A percentile compares a stretch with the other conserved stretches of the same genome.
phyloP scores from a whole-genome alignment of 495 filamentous ascomycete genomes.

The Pyrenula aspistea region DNA sequence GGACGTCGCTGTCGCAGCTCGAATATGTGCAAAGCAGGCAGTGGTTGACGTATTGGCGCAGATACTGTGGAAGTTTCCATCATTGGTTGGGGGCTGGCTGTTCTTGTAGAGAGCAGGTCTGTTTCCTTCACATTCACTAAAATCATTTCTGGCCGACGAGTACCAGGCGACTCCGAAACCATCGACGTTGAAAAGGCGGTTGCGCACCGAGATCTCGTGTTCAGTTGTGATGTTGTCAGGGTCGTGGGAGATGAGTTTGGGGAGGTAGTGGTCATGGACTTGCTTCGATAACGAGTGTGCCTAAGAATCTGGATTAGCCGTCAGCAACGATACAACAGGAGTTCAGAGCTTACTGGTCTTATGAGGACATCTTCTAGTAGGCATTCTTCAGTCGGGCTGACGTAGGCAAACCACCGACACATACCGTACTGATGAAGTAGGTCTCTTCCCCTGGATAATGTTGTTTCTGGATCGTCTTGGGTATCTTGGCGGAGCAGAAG shows the following conservation, averaged over 20 bases:
- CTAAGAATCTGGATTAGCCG: not conserved
- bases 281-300: constrained; percentile 30
- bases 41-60: constrained; percentile 29
- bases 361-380: constrained; percentile 22
- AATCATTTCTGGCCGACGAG: constrained; percentile 19
- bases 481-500: not conserved
- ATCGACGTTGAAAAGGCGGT: constrained; percentile 35
- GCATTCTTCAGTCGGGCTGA: constrained; percentile 15
- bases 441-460: too few relatives aligned
- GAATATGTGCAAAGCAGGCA: constrained; percentile 31
- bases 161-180: constrained; percentile 35
- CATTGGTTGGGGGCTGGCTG: constrained; percentile 31
- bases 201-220: constrained; percentile 24
- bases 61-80: constrained; percentile 31
- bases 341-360: too few relatives aligned
- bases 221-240: constrained; percentile 17
- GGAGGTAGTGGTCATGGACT: constrained; percentile 37
- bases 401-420: constrained; percentile 15
- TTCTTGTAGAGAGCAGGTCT: constrained; percentile 34
- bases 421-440: too few relatives aligned
- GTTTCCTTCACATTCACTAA: constrained; percentile 11
- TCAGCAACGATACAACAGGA: not conserved
- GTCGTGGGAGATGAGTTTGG: constrained; percentile 27
- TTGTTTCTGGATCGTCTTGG: too few relatives aligned
- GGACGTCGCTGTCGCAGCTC: constrained; percentile 26